Evolutionary conservation across 257 asterid genomes (phyloP).

Genomic region (Petrea volubilis): DNA sequence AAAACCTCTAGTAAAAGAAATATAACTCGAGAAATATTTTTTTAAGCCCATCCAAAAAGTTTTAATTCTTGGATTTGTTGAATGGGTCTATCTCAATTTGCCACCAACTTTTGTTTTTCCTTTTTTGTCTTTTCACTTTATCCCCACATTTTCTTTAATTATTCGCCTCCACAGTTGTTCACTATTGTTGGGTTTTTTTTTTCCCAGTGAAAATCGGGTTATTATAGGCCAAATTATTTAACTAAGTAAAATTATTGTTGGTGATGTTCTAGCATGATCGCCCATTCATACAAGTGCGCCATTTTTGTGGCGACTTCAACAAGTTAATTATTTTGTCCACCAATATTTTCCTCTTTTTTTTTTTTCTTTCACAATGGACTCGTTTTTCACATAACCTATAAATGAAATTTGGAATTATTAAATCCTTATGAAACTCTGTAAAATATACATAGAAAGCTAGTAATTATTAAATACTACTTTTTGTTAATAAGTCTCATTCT

Average conservation of each 20-base stretch:
- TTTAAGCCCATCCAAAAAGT: too few relatives aligned
- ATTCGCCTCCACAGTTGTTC: not conserved
- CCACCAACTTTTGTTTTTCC: not conserved
- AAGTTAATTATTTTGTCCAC: constrained; percentile 19
- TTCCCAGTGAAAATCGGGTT: not conserved
- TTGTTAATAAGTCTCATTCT: not conserved
- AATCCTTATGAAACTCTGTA: too few relatives aligned
- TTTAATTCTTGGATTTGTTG: not conserved
- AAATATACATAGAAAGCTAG: too few relatives aligned
- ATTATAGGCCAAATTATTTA: not conserved
- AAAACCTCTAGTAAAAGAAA: too few relatives aligned
- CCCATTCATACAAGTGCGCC: constrained; percentile 31
- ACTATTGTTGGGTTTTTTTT: not conserved
- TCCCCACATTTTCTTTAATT: not conserved
- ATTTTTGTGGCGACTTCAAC: not conserved
- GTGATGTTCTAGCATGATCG: constrained; percentile 1
- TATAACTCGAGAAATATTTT: too few relatives aligned
- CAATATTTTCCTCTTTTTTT: not conserved
- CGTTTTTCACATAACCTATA: not conserved
- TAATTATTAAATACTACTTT: not conserved
- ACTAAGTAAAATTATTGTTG: not conserved
- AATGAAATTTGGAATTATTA: not conserved
- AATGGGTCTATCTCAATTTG: not conserved
- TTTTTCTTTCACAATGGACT: not conserved
- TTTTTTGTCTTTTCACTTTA: not conserved